Evolutionary conservation across 768 basidiomycete species (phyloP).

Genomic region (Agrocybe praecox): DNA sequence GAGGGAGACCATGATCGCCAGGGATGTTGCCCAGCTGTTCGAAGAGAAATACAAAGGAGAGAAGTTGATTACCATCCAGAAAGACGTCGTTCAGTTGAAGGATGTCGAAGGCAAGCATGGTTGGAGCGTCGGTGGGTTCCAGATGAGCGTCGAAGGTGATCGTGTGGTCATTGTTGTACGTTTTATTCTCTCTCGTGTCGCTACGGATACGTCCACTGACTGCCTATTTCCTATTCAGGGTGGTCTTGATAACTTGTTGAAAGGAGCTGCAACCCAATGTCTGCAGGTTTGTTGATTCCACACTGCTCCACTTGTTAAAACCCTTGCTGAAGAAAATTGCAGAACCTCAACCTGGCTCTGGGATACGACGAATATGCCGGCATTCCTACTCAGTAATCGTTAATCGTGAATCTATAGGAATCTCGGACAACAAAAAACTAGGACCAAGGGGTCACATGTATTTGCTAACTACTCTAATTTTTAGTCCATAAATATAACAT

Average conservation of each 20-base stretch:
- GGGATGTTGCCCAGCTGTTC: conserved; percentile 73
- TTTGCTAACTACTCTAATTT: no score
- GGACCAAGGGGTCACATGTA: no score
- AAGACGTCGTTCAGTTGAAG: conserved; percentile 69
- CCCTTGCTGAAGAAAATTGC: not conserved
- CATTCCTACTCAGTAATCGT: conserved; percentile 45
- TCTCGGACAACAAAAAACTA: not conserved
- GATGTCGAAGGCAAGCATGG: conserved; percentile 86
- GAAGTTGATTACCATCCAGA: conserved; percentile 67
- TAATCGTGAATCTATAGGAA: no score
- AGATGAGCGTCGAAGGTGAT: conserved; percentile 87
- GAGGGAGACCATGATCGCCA: conserved; percentile 62
- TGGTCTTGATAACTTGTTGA: conserved; percentile 93
- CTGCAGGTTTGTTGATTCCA: conserved; percentile 65
- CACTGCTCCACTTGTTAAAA: not conserved
- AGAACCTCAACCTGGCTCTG: conserved; percentile 91
- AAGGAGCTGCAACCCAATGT: conserved; percentile 99
- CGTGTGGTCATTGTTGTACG: conserved; percentile 92
- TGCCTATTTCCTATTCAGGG: conserved; percentile 49
- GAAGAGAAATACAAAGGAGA: conserved; percentile 78
- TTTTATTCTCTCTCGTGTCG: conserved; percentile 18
- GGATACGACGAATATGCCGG: conserved; percentile 87
- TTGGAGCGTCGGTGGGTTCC: conserved; percentile 91
- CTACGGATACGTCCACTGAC: not conserved
- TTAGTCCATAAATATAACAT: no score